Evolutionary conservation across 2,329 filamentous ascomycete genomes (phyloP), one percentile per base, ranked within the genome.

Genomic region (Colletotrichum sp.): DNA sequence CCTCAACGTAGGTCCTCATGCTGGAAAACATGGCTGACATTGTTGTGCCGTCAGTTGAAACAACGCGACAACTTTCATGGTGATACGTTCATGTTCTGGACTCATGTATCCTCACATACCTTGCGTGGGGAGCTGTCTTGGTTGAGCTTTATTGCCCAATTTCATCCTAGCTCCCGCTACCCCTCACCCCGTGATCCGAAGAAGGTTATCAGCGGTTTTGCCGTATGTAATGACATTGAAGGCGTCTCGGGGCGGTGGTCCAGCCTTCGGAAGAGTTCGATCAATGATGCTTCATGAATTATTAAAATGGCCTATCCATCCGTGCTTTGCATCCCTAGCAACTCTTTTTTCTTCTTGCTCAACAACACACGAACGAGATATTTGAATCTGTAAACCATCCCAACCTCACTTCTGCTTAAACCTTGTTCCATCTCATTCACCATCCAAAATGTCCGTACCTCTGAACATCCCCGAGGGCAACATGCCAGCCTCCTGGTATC

Each of bases 401-500:
- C 13, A 57, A 3, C 2, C 13, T 57, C 19, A 19, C 0, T 15
- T 19, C 22, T 25, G 52, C 25, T 8, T 25, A 19, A 25, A 6
- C 25, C 1, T 27, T 25, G 0, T 15, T 19, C 25, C 22, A 29
- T 19, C 22, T 16, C 25, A 16, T 57, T 7, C 52, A 0, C 16
- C 6, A 9, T 2, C 3, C 13, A 29, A 0, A 27, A 57, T 57
- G 52, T 27, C 52, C 8, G 25, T 57, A 29, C 52, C 52, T 57
- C 52, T 57, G 0, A 57, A 27, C 13, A 57, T 57, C 11, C 44
- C 78, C 8, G 71, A 69, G 19, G 65, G 67, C 25, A 79, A 79
- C 9, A 74, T 80, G 32, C 79, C 79, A 4, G 76, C 79, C 5
- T 64, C 78, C 7, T 80, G 78, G 78, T 80, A 80, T 34, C 30